Conservation (phyloP, 306 rosid genomes). For the Vigna nakashimae region DNA sequence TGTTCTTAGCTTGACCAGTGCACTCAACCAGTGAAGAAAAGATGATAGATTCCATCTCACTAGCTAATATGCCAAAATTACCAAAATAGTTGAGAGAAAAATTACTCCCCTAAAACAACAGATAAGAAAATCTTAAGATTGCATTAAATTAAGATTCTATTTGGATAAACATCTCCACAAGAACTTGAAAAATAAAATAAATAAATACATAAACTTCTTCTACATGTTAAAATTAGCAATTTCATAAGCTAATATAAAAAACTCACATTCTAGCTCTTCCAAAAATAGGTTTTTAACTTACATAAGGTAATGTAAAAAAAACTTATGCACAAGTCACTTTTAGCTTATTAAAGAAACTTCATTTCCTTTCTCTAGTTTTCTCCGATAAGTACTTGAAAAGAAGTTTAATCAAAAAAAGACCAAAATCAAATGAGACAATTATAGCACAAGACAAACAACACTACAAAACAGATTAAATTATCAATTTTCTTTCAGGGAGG, state of each 20-base stretch:
- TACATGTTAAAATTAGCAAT: neutral
- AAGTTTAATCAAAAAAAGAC: neutral
- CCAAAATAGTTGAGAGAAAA: constrained; percentile 22
- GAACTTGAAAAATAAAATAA: neutral
- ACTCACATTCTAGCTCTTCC: neutral
- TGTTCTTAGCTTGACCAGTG: constrained; percentile 37
- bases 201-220: neutral
- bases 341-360: neutral
- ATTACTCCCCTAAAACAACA: constrained; percentile 20
- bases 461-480: constrained; percentile 32
- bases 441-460: neutral
- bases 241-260: neutral
- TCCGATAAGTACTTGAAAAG: neutral
- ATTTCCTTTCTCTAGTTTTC: neutral
- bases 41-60: constrained; percentile 48
- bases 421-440: constrained; percentile 9
- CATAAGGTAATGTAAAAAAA: neutral
- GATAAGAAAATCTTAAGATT: constrained; percentile 35
- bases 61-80: constrained; percentile 42
- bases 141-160: neutral
- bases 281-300: neutral
- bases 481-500: constrained; percentile 5
- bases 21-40: constrained; percentile 39
- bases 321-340: neutral
- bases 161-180: neutral